phyloP scores from a whole-genome alignment of 495 filamentous ascomycete genomes.

The Xylaria telfairii region DNA sequence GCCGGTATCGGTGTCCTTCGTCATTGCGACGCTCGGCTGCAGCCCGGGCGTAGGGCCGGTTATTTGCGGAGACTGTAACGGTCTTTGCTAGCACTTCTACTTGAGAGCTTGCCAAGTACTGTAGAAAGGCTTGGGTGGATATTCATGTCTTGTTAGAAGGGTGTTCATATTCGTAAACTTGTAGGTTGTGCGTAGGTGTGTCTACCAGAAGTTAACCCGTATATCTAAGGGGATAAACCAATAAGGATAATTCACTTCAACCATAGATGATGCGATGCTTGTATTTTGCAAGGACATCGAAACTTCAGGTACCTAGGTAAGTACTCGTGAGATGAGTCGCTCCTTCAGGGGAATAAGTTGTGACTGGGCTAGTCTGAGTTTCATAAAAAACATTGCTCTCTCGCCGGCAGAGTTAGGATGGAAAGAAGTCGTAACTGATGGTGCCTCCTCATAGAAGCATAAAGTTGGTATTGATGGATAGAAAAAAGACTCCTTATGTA shows the following conservation, averaged over 20 bases:
- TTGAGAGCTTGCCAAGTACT: not conserved
- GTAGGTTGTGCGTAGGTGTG: no score
- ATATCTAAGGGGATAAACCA: not conserved
- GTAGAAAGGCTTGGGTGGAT: not conserved
- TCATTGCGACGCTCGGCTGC: not conserved
- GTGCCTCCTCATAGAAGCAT: not conserved
- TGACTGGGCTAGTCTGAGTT: not conserved
- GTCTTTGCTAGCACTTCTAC: not conserved
- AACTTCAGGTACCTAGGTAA: not conserved
- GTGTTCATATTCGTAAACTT: not conserved
- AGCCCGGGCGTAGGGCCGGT: constrained; percentile 9
- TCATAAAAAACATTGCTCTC: not conserved
- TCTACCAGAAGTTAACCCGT: not conserved
- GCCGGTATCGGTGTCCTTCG: constrained; percentile 24
- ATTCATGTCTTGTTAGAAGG: not conserved
- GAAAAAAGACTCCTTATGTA: constrained; percentile 14
- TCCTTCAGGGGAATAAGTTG: not conserved
- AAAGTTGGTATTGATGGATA: constrained; percentile 2
- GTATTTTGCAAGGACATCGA: not conserved
- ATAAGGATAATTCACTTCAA: not conserved
- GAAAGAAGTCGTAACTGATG: not conserved
- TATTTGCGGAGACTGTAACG: not conserved
- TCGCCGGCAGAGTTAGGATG: not conserved
- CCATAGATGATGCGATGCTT: not conserved
- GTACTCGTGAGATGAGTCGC: not conserved